Evolutionary conservation across 2,329 filamentous ascomycete genomes (phyloP), one percentile per base, ranked within the genome.

Genomic region (Sporothrix brasiliensis): DNA sequence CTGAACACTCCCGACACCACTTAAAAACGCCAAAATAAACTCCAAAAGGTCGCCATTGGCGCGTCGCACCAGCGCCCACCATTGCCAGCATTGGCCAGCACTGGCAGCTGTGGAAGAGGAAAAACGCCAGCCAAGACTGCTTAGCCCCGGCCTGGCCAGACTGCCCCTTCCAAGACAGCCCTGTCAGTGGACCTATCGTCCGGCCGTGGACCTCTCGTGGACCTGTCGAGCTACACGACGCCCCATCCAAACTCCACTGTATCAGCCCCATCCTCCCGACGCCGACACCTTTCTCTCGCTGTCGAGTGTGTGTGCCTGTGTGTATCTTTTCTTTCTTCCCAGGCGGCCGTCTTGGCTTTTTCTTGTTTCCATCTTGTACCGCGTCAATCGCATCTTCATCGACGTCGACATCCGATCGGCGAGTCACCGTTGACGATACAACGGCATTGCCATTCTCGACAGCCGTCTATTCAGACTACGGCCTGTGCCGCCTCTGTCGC

Each of bases 51-150:
- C n/a, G 34, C 19, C 9, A n/a, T 44, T 61, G 56, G 56, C n/a
- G 56, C n/a, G 56, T 61, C n/a, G 56, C 56, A 61, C 56, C 56
- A 44, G 30, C 39, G 56, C 54, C 30, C 39, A 27, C 41, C 27
- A 39, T 58, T 34, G 53, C 47, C 16, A n/a, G 47, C 19, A 50
- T 50, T 50, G 34, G 3, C 19, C 19, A 60, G 24, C 14, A 41
- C 4, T 30, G 27, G 27, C 27, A 30, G 27, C 27, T 4, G 2
- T 30, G 27, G 27, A 30, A 30, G 3, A 44, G 41, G 3, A 63
- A 63, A 63, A 47, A 47, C 58, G 21, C 58, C 58, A 63, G 58
- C 58, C 58, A 63, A 63, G 58, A 63, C 58, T 27, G 11, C 21
- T 24, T 34, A 47, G 39, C 39, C 30, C 3, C 14, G 14, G 27